Evolutionary conservation across 371 early-diverging fungal genomes (phyloP), one percentile per base, ranked within the genome.

Genomic region (Zopfochytrium polystomum): DNA sequence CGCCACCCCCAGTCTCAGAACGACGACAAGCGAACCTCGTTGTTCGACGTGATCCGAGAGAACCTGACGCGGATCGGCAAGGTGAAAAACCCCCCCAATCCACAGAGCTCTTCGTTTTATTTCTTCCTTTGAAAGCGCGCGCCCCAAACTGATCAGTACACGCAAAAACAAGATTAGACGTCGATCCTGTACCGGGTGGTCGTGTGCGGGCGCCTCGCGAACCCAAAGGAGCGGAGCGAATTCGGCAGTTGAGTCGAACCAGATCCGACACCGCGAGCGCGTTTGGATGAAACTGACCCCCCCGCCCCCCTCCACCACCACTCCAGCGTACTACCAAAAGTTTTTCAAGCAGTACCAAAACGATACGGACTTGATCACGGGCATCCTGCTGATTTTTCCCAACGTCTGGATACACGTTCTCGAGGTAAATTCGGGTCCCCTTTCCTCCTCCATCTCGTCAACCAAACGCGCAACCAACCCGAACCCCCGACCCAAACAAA

Each of bases 321-420:
- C n/a, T 26, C 42, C 33, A 52, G 74, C 63, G 3, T 60, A 77
- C 54, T 70, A 77, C 52, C 74, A 77, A 51, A 63, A 63, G 45
- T 70, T 77, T 26, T 74, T 77, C 56, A 77, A 74, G 57, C 64
- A 59, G 57, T 58, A 66, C 48, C 73, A 77, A 50, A 53, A 52
- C 15, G 77, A 73, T 20, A 60, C 69, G 20, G 77, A 77, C 26
- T 60, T 73, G n/a, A 77, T 77, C 33, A 77, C 77, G 3, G 77
- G 77, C 3, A 55, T 77, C 57, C 62, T 77, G 13, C 42, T 77
- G 23, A 23, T 72, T n/a, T 42, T 65, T n/a, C 63, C 49, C 23
- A 54, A 52, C 13, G 53, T 63, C 4, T 77, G 55, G 50, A 45
- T 74, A 3, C 77, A 77, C 51, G 57, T 74, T 18, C 57, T 77